Evolutionary conservation across 2,329 filamentous ascomycete genomes (phyloP), one percentile per base, ranked within the genome.

Genomic region (Akanthomyces muscarius): DNA sequence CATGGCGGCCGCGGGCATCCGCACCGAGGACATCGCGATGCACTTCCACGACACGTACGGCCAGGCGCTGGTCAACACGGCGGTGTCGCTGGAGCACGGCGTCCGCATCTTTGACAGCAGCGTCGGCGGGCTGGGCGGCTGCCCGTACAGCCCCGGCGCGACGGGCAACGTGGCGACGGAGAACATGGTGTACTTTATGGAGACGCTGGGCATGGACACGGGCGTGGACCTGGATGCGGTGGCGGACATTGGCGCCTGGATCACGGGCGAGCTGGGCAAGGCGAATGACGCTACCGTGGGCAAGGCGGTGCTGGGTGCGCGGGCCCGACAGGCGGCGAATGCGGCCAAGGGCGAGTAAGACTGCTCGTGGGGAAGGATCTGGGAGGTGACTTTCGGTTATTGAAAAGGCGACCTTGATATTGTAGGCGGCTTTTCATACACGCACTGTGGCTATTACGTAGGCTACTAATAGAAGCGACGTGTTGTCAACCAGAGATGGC

Each of bases 31-130:
- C 69, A 76, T 96, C 13, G 90, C 90, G 0, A 86, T 93, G 77
- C 92, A 96, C 75, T 94, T 96, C 70, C 92, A 96, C 74, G 91
- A 96, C 71, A 96, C 92, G 1, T 94, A 92, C 71, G 91, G 91
- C 1, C 89, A 92, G 77, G 91, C 91, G 1, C 79, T 94, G n/a
- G 88, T 92, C 8, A 96, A 96, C 71, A 88, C 88, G 5, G 86
- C 90, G 13, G 87, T 93, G 0, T 87, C 88, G 44, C 82, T 95
- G 36, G 89, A 91, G 71, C 86, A 90, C 68, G 92, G 92, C 0
- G 84, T 96, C 47, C 79, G 90, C 38, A 90, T 85, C 0, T 95
- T 96, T 72, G 92, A 96, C 71, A 86, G 85, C 66, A 90, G 89
- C 60, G 89, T 96, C 1, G 90, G 86, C 2, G 92, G 92, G 0